A percentile compares a stretch with the other conserved stretches of the same genome.
Evolutionary conservation across 352 stramenopile genomes (phyloP).

Genomic region (Halophytophthora batemanensis): DNA sequence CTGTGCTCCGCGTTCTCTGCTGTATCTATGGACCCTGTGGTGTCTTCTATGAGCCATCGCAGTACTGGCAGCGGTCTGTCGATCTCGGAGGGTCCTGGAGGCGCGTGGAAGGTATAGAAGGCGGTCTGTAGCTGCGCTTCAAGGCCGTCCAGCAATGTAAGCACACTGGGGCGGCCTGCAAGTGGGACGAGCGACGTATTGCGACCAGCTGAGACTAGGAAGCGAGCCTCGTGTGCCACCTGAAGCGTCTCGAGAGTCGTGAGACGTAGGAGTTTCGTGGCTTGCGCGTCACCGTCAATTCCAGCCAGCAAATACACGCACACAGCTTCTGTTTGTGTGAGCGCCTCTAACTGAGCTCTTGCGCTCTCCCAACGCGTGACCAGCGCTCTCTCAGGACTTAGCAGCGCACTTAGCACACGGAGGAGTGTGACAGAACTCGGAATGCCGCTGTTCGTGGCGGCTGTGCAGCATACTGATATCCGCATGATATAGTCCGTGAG

Average conservation of each 20-base stretch:
- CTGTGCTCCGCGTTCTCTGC: conserved; percentile 15
- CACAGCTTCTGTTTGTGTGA: conserved; percentile 63
- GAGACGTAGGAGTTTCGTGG: conserved; percentile 24
- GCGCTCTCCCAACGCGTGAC: conserved; percentile 32
- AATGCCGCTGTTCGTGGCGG: conserved; percentile 8
- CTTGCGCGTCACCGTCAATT: conserved; percentile 32
- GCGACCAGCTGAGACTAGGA: conserved; percentile 2
- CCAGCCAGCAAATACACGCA: conserved; percentile 53
- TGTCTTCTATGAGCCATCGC: too few species aligned
- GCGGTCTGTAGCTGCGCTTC: conserved; percentile 20
- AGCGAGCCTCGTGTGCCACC: conserved; percentile 18
- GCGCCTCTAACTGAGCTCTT: conserved; percentile 35
- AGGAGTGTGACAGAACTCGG: conserved; percentile 24
- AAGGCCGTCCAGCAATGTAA: conserved; percentile 22
- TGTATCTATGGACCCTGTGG: conserved; percentile 2
- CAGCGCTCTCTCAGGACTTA: conserved; percentile 19
- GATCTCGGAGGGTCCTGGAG: neutral
- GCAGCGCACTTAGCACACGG: conserved; percentile 25
- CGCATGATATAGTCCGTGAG: conserved; percentile 65
- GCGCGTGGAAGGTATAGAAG: conserved; percentile 30
- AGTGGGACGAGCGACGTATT: conserved; percentile 11
- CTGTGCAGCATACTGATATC: conserved; percentile 30
- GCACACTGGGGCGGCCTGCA: conserved; percentile 19
- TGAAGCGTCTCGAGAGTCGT: conserved; percentile 31
- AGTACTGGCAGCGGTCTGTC: too few species aligned